phyloP scores from a whole-genome alignment of 495 filamentous ascomycete species.

The Podospora fimiseda region DNA sequence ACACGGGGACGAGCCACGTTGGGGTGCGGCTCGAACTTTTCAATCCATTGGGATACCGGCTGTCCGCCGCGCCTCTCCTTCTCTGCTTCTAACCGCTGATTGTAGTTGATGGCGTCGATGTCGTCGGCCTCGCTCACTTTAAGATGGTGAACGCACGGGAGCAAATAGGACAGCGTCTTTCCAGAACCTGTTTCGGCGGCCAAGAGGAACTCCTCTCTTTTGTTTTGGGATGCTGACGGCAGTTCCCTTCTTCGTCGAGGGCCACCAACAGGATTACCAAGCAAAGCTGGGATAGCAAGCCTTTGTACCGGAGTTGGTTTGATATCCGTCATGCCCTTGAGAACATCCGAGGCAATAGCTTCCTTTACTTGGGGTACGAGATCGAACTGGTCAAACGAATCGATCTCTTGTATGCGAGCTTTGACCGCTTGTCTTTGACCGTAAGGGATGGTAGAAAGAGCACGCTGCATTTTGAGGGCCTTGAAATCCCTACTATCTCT shows the following conservation, averaged over 20 bases:
- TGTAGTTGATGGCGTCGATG: constrained; percentile 44
- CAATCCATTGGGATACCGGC: constrained; percentile 39
- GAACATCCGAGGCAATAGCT: constrained; percentile 61
- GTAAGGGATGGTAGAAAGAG: constrained; percentile 68
- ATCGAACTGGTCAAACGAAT: constrained; percentile 73
- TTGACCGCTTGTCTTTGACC: constrained; percentile 63
- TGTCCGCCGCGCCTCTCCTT: constrained; percentile 43
- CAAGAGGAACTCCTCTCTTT: constrained; percentile 71
- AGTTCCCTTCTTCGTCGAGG: constrained; percentile 2
- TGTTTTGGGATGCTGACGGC: constrained; percentile 2
- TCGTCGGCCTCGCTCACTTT: constrained; percentile 70
- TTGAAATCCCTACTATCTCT: constrained; percentile 47
- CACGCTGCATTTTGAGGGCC: constrained; percentile 90
- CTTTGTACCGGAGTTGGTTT: constrained; percentile 82
- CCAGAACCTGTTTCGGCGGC: constrained; percentile 96
- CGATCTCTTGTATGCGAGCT: constrained; percentile 56
- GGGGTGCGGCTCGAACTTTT: constrained; percentile 57
- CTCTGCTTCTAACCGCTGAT: constrained; percentile 40
- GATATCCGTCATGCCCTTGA: constrained; percentile 63
- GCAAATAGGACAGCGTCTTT: constrained; percentile 87
- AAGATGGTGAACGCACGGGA: constrained; percentile 74
- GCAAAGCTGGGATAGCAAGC: constrained; percentile 74
- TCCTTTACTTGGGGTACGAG: constrained; percentile 68
- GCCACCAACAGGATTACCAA: constrained; percentile 35
- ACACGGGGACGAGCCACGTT: constrained; percentile 71